Evolutionary conservation across 177 flowering plant genomes (phyloP), one percentile per base, ranked within the genome.

Genomic region (Vitis hybrid): DNA sequence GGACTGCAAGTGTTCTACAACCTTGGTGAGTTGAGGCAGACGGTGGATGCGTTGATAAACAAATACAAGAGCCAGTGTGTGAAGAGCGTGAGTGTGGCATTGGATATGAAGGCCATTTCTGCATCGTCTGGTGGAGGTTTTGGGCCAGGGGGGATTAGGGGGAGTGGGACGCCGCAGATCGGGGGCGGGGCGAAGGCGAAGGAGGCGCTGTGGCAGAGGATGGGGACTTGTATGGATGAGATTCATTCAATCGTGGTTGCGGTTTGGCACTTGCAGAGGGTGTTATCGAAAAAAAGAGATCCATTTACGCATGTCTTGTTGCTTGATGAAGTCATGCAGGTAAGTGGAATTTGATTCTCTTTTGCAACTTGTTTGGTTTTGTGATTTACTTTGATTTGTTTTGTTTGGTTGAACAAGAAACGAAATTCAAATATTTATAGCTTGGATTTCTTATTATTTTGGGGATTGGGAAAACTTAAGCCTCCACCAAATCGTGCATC

Each of bases 181-280:
- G 98, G 99, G 15, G 90, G 87, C 2, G 88, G 96, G 15, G 88
- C 72, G 1, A 93, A 87, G 83, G 97, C 98, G 1, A 90, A 86
- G 79, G 98, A 95, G 50, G 92, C 83, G 7, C 84, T 95, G 59
- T 95, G 99, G 99, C 86, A 84, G 82, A 87, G 97, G 81, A 79
- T 90, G 88, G 81, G 76, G 51, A 81, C 48, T 59, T 93, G 94
- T 82, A 88, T 93, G 98, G 97, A 91, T 78, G 91, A 86, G 76
- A 67, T 95, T 71, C 98, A 93, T 85, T 88, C 89, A 1, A 77
- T 87, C 55, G 77, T 93, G 18, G 90, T 93, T 52, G 93, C 98
- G 0, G 91, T 95, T 74, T 95, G 99, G 99, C 94, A 93, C 57
- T 85, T 95, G 89, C 99, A 95, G 89, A 86, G 99, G 77, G 99